phyloP scores from a whole-genome alignment of 2,329 filamentous ascomycete species.

The Trichothecium sympodiale region DNA sequence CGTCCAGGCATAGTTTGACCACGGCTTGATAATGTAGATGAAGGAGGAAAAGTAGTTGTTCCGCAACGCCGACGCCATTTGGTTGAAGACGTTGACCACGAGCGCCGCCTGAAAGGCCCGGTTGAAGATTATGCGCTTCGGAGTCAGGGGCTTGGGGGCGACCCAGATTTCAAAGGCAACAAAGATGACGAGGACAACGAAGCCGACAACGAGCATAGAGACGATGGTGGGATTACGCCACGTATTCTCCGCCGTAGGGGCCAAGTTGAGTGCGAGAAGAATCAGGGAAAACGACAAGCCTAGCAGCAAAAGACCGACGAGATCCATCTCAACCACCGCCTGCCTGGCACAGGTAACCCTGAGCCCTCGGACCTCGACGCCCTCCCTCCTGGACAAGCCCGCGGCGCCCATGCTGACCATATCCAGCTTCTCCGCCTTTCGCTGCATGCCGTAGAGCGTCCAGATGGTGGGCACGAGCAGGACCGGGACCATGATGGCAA shows the following conservation, averaged over 20 bases:
- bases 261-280: constrained; percentile 51
- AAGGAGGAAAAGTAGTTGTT: constrained; percentile 26
- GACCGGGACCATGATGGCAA: constrained; percentile 48
- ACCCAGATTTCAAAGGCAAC: constrained; percentile 21
- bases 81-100: constrained; percentile 20
- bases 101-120: constrained; percentile 18
- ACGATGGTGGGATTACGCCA: constrained; percentile 22
- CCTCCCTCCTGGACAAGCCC: constrained; percentile 21
- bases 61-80: constrained; percentile 21
- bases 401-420: constrained; percentile 24
- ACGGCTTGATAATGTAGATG: constrained; percentile 27
- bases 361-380: constrained; percentile 5
- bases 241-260: constrained; percentile 17
- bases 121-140: constrained; percentile 18
- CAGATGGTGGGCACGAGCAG: constrained; percentile 44
- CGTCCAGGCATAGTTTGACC: constrained; percentile 28
- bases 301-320: constrained; percentile 45
- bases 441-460: constrained; percentile 45
- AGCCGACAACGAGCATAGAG: constrained; percentile 13
- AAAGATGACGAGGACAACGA: constrained; percentile 18
- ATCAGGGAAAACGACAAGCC: constrained; percentile 46
- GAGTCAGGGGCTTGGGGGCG: constrained; percentile 20
- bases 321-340: constrained; percentile 47
- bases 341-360: constrained; percentile 9
- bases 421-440: constrained; percentile 43